Evolutionary conservation across 768 basidiomycete species (phyloP).

Genomic region (Russula compacta): DNA sequence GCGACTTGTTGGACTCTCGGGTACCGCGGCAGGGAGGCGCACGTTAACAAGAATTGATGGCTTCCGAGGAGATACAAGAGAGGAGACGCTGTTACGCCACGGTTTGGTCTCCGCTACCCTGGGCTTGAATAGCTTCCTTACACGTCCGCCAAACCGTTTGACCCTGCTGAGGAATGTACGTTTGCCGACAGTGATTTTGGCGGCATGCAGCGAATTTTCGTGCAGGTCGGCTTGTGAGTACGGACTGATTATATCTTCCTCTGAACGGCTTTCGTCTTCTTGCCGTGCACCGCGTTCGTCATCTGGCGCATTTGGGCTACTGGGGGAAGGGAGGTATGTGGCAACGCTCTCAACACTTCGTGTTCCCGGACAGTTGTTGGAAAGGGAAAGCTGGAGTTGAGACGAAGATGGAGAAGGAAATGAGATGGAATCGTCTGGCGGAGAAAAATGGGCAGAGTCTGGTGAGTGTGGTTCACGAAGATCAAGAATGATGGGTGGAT

Average conservation of each 20-base stretch:
- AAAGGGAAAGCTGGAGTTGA: constrained; percentile 12
- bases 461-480: constrained; percentile 18
- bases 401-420: constrained; percentile 17
- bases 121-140: constrained; percentile 15
- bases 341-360: constrained; percentile 5
- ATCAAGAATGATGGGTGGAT: constrained; percentile 4
- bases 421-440: constrained; percentile 4
- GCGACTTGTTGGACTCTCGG: constrained; percentile 7
- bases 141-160: constrained; percentile 15
- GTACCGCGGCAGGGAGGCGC: background rate
- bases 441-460: constrained; percentile 18
- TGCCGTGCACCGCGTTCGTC: background rate
- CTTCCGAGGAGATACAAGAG: constrained; percentile 1
- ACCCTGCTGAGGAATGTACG: constrained; percentile 14
- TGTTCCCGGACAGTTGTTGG: background rate
- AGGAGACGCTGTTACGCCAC: constrained; percentile 1
- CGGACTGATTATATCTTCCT: background rate
- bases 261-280: background rate
- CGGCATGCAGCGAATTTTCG: background rate
- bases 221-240: background rate
- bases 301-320: background rate
- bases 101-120: constrained; percentile 3
- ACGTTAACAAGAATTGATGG: constrained; percentile 1
- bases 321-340: constrained; percentile 3
- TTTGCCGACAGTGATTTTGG: background rate